Base-by-base conservation (phyloP, 2,329 filamentous ascomycete species). In the Didymella glomerata region DNA sequence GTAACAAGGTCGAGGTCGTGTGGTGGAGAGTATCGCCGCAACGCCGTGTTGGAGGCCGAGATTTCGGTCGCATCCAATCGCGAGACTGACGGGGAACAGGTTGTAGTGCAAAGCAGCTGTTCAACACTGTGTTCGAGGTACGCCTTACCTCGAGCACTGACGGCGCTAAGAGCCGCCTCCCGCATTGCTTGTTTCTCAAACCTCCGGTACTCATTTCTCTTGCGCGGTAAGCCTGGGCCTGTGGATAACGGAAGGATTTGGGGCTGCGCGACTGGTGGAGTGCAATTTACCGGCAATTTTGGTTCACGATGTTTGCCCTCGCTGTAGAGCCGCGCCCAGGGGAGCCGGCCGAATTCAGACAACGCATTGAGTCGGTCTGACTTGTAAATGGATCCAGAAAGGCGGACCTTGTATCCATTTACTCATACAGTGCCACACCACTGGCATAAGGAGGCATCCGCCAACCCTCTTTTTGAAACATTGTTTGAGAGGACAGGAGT, bases 231-330 rank as follows among this genome's bases (percentile, higher is more conserved):
- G 28, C 3, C 3, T 4, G 13, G 32, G 20, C 16, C 48, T n/a
- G 34, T 44, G 48, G 8, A 18, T 18, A 36, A n/a, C 27, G 44
- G 54, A 47, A 51, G 42, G 48, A 47, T 41, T 44, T 34, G 27
- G 36, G 22, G 48, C 27, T 48, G 34, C 22, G 40, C 20, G 48
- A 36, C 27, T 32, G 42, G 48, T 57, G 54, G 54, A 52, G 34
- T 38, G 36, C 34, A 48, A 57, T 52, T 48, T 47, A 9, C 34
- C 34, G 34, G 32, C 41, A 47, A 48, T 22, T 52, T 34, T 57
- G 48, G 34, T 47, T 47, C 48, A 32, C 13, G 25, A 22, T n/a
- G 9, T 4, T 47, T 28, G 14, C 13, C 18, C 36, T 34, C 18
- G 47, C 38, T 20, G 27, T 34, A 34, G 38, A 22, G 54, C 28